Evolutionary conservation across 2,329 filamentous ascomycete species (phyloP).

Genomic region (Neofusicoccum cordaticola): DNA sequence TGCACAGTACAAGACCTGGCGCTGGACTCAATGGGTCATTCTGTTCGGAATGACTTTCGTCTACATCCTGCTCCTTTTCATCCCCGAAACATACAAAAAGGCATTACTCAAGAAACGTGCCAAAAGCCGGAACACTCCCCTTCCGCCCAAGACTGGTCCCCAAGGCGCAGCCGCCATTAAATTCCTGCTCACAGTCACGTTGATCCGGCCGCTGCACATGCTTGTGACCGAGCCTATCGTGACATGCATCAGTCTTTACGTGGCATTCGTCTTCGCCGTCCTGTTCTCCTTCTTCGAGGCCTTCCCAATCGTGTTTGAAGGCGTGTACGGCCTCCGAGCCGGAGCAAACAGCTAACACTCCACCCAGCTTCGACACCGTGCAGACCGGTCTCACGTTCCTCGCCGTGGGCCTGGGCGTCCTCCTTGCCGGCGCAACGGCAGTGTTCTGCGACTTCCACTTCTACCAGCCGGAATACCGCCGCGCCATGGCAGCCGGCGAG

Average conservation of each 20-base stretch:
- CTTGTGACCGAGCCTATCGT: conserved; percentile 29
- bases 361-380: conserved; percentile 16
- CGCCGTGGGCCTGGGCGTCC: conserved; percentile 23
- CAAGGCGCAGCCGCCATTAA: conserved; percentile 23
- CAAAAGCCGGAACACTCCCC: conserved; percentile 21
- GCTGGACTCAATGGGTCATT: conserved; percentile 39
- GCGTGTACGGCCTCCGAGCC: conserved; percentile 13
- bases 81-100: conserved; percentile 54
- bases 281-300: conserved; percentile 28
- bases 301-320: conserved; percentile 25
- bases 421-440: conserved; percentile 19
- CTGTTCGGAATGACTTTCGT: conserved; percentile 20
- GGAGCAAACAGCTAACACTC: conserved; percentile 1
- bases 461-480: conserved; percentile 27
- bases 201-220: conserved; percentile 51
- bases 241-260: conserved; percentile 21
- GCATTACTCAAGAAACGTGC: conserved; percentile 40
- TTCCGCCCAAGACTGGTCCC: conserved; percentile 11
- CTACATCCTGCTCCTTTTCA: conserved; percentile 29
- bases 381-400: conserved; percentile 23
- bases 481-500: conserved; percentile 5
- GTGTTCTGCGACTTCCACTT: conserved; percentile 29
- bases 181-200: conserved; percentile 36
- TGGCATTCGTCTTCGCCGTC: conserved; percentile 26
- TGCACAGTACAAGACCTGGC: conserved; percentile 36